Conservation (phyloP, 208 protist genomes). For the Leishmania guyanensis region DNA sequence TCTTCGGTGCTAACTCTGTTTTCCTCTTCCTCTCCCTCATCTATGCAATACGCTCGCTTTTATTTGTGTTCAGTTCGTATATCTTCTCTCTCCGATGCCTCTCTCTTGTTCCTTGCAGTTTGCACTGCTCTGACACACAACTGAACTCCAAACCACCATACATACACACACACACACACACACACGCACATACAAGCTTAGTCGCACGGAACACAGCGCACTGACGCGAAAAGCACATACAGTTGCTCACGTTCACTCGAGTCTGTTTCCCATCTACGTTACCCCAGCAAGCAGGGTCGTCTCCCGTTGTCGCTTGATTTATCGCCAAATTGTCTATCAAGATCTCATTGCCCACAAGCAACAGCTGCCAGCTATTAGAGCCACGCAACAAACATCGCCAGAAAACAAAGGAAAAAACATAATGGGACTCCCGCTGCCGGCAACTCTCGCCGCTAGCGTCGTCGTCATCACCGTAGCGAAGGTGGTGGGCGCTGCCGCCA, state of each 20-base stretch:
- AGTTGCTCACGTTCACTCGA: background rate
- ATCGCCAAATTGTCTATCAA: background rate
- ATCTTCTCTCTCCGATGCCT: no score
- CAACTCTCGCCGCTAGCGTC: background rate
- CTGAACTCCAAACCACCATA: background rate
- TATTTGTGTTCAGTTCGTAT: background rate
- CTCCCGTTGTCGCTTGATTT: background rate
- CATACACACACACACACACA: constrained; percentile 1
- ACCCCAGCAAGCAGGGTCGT: background rate
- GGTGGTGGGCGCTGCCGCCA: constrained; percentile 16
- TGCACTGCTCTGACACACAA: background rate
- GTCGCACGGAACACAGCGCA: background rate
- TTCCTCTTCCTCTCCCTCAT: background rate
- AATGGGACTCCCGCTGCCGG: background rate
- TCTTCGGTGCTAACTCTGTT: background rate
- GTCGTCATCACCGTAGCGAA: constrained; percentile 7
- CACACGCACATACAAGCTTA: background rate
- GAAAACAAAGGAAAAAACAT: background rate
- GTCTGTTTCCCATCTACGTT: background rate
- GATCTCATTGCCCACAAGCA: background rate
- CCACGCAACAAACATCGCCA: background rate
- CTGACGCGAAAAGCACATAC: background rate
- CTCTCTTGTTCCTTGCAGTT: background rate
- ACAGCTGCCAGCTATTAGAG: background rate
- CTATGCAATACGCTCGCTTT: background rate